Evolutionary conservation across 1,284 basidiomycete species (phyloP), one percentile per base, ranked within the genome.

Genomic region (Moesziomyces antarcticus): DNA sequence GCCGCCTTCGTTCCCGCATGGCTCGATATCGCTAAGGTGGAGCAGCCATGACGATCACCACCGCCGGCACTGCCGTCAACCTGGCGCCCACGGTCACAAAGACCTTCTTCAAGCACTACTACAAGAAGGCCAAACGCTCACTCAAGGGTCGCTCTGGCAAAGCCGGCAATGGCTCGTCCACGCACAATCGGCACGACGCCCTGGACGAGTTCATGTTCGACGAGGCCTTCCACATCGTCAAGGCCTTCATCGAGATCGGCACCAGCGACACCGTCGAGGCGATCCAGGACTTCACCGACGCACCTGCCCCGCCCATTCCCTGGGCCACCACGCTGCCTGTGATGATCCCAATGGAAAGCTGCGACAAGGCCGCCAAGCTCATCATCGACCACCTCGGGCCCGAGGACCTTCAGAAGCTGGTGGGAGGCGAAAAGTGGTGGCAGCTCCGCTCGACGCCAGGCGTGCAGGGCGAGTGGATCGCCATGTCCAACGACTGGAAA

Each of bases 361-460:
- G 94, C 77, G 88, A 92, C 49, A 87, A 91, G 27, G 93, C 96
- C 0, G 93, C 96, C 1, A 85, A 86, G 7, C 85, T 89, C 68
- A 87, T 99, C 45, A 90, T 95, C 56, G 86, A 89, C 61, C 93
- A 90, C 1, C 87, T 99, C 13, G 95, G 96, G 0, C 93, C 94
- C 10, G 89, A 92, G 71, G 91, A 85, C 91, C 33, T 92, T 10
- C 89, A 89, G 73, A 88, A 88, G 56, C 83, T 94, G 25, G 90
- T 94, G 1, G 95, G 95, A 18, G 96, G 95, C 2, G 90, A 90
- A 8, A 94, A 94, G 80, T 98, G 96, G 94, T 98, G 95, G 96
- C 94, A 84, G 78, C 49, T 84, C n/a, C 75, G 81, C 53, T 64
- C 90, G 37, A 44, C 80, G 44, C 87, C 43, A 50, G 93, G 92